Evolutionary conservation across 176 grass and related monocot species (phyloP).

Genomic region (Saccharum officinarum): DNA sequence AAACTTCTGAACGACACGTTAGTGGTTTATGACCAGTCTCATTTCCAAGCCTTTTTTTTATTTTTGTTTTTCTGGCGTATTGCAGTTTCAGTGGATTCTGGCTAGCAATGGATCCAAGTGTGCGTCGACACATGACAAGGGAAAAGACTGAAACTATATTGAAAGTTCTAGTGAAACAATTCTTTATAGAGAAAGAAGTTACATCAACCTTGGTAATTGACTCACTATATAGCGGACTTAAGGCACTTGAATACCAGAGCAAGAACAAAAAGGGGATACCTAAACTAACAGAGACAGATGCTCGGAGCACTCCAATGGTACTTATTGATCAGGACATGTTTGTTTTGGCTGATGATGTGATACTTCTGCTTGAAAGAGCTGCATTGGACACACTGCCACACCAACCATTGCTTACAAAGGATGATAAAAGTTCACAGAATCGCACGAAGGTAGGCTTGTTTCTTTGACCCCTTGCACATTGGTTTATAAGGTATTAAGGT

Average conservation of each 20-base stretch:
- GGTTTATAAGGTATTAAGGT: background rate
- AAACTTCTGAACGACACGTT: background rate
- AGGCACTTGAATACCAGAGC: conserved; percentile 76
- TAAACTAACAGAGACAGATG: conserved; percentile 62
- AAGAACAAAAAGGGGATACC: conserved; percentile 53
- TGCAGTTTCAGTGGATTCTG: conserved; percentile 86
- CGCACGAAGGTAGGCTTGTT: conserved; percentile 61
- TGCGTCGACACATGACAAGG: conserved; percentile 63
- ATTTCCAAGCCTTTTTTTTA: background rate
- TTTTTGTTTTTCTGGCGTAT: background rate
- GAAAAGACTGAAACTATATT: conserved; percentile 72
- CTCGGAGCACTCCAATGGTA: conserved; percentile 65
- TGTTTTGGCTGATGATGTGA: conserved; percentile 83
- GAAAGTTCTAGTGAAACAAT: conserved; percentile 81
- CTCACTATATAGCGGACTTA: conserved; percentile 71
- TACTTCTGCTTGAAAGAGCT: conserved; percentile 82
- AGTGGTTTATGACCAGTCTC: background rate
- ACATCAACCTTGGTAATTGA: conserved; percentile 93
- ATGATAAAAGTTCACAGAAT: conserved; percentile 81
- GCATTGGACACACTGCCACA: conserved; percentile 62
- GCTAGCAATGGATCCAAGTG: conserved; percentile 62
- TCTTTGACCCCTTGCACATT: conserved; percentile 1
- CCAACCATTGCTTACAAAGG: conserved; percentile 75
- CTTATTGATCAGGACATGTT: conserved; percentile 83
- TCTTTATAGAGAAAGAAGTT: conserved; percentile 93